Base-by-base conservation (phyloP, 257 asterid genomes). In the Cruciata laevipes region DNA sequence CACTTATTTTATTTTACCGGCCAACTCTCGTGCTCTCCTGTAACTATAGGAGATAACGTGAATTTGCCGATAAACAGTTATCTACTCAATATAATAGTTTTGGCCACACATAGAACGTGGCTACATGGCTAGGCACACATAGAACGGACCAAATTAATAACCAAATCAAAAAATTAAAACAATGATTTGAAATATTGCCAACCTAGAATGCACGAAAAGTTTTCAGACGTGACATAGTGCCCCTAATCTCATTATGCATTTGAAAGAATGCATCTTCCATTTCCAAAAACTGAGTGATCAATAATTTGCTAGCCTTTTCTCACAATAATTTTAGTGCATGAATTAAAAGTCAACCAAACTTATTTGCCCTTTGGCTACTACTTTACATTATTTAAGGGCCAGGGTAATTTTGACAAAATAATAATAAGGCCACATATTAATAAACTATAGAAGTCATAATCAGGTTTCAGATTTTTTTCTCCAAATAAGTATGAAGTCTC, bases 291-390 rank as follows among this genome's bases (percentile, higher is more conserved):
- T 42, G 20, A 27, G 35, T 20, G 52, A 38, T 56, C 8, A 7
- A 55, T 33, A 24, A 17, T 3, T 55, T 24, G 2, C 52, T 16
- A 3, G 58, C 31, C 75, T 20, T 27, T 47, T 25, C 61, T 21
- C 30, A 47, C 55, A 20, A 56, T 56, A 56, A 5, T 21, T 37
- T 49, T n/a, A 60, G 65, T 57, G 4, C 52, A 66, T 16, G 31
- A 33, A 20, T 62, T 42, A 2, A 24, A 23, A 63, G 62, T 67
- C 63, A 53, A 32, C 52, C 24, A 6, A 24, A 11, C 69, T 24
- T 11, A 62, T 61, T 63, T 70, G 70, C 47, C 68, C 31, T 71
- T 51, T 49, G 20, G 20, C 47, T 17, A 31, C 25, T 16, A 23
- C 52, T 21, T 52, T n/a, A n/a, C 57, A 18, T 18, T 1, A 71